These are phyloP conservation scores for Starmerella khaoyaiensis DNA, from an alignment of 805 yeast genomes.

Conservation along the genomic window DNA sequence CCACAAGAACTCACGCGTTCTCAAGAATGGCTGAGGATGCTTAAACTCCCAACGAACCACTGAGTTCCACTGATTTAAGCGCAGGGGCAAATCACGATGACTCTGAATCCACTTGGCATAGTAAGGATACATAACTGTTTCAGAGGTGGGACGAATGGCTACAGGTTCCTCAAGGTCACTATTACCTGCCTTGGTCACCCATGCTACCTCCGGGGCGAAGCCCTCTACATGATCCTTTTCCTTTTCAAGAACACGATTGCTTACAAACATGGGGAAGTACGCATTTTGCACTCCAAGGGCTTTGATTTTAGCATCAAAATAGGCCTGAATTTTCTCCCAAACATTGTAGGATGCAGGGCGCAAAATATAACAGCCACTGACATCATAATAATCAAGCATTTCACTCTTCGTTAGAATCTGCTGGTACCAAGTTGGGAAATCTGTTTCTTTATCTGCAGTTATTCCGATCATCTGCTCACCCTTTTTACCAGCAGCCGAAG, in stretches of 20 bases:
- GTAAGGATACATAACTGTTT: constrained; percentile 99
- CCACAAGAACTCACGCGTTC: constrained; percentile 99
- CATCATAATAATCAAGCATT: constrained; percentile 97
- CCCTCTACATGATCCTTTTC: constrained; percentile 99
- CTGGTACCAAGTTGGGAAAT: constrained; percentile 95
- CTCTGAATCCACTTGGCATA: constrained; percentile 98
- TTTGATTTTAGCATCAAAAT: constrained; percentile 73
- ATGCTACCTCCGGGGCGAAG: constrained; percentile 98
- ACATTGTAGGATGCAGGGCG: constrained; percentile 89
- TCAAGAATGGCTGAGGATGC: constrained; percentile 97
- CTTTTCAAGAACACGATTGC: constrained; percentile 80
- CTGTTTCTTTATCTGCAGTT: constrained; percentile 82
- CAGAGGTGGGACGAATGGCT: constrained; percentile 98
- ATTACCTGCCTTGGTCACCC: constrained; percentile 95
- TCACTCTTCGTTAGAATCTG: constrained; percentile 94
- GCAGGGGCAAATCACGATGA: constrained; percentile 92
- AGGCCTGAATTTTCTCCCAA: constrained; percentile 89
- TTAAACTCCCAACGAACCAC: constrained; percentile 99
- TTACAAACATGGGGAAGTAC: constrained; percentile 97
- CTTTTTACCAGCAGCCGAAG: constrained; percentile 19
- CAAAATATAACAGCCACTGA: constrained; percentile 94
- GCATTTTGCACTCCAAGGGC: constrained; percentile 84
- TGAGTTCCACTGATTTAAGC: constrained; percentile 97
- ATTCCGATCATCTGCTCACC: constrained; percentile 49
- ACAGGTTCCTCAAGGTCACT: constrained; percentile 95